These are phyloP conservation scores for Magnusiomyces paraingens DNA, from an alignment of 1,139 yeast species.

Conservation along the genomic window DNA sequence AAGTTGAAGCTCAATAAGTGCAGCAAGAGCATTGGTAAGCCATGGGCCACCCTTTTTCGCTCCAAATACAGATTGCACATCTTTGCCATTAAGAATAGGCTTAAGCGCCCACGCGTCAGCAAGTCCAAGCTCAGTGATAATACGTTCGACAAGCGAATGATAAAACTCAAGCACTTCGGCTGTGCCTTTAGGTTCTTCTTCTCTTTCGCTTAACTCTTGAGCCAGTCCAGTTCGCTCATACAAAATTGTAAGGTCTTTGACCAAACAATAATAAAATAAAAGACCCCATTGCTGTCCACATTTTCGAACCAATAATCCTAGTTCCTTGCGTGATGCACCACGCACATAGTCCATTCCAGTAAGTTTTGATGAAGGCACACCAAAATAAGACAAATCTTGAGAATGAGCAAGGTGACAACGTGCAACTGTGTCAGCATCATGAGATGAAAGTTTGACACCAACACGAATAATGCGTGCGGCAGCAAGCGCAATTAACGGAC, in stretches of 20 bases:
- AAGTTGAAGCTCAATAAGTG: conserved; percentile 65
- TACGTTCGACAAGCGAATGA: conserved; percentile 18
- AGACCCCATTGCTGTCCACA: conserved; percentile 50
- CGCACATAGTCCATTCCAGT: neutral
- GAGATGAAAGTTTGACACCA: conserved; percentile 61
- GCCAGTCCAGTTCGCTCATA: neutral
- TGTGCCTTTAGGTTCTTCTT: neutral
- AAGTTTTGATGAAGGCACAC: conserved; percentile 14
- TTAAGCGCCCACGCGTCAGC: conserved; percentile 30
- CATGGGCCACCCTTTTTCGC: conserved; percentile 74
- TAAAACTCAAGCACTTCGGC: conserved; percentile 12
- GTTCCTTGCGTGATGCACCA: conserved; percentile 43
- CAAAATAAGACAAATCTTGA: conserved; percentile 1
- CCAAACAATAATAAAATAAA: conserved; percentile 30
- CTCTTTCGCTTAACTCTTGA: neutral
- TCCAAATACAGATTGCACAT: conserved; percentile 42
- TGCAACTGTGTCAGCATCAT: conserved; percentile 48
- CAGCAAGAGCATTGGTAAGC: conserved; percentile 53
- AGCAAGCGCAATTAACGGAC: conserved; percentile 26
- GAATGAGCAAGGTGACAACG: conserved; percentile 27
- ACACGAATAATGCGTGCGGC: conserved; percentile 50
- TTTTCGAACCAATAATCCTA: conserved; percentile 55
- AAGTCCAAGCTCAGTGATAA: conserved; percentile 21
- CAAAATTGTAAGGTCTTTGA: conserved; percentile 14
- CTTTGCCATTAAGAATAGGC: conserved; percentile 50